Base-by-base conservation (phyloP, 176 grass and related monocot species). In the Themeda triandra region DNA sequence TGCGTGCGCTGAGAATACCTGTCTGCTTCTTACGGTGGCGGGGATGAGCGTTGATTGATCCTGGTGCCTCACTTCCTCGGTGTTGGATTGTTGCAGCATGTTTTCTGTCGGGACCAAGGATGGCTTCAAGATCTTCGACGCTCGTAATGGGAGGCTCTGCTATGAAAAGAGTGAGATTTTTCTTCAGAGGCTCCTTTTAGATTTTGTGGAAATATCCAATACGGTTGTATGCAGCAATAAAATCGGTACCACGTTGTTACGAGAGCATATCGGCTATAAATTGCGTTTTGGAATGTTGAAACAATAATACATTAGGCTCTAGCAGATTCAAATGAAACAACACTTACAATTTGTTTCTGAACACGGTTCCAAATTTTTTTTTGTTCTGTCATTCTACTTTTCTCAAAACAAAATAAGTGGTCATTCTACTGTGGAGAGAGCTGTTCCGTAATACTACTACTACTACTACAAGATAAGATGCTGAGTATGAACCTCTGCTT, bases 41-140 rank as follows among this genome's bases (percentile, higher is more conserved):
- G 51, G 14, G 28, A 31, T 25, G 53, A 25, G 24, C 41, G 19
- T 67, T 71, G 49, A 69, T 32, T 79, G 27, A 41, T 41, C 11
- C 39, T 41, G 39, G 36, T 35, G 2, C 33, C 33, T 35, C 4
- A 37, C 8, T 63, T 32, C 44, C 21, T 45, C 41, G 14, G 28
- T 85, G 18, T 25, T 28, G 21, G 24, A 12, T 82, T 80, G 54
- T 70, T 85, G 48, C 83, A 98, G 96, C 83, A 82, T 92, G 83
- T 98, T 98, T 80, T 86, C 89, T 7, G 42, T 93, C 40, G 96
- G 87, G 73, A 95, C 93, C 30, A 95, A 83, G 81, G 86, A 98
- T 32, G 96, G 96, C 13, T 95, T 98, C 78, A 95, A 64, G 89
- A 86, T 98, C 90, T 98, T 98, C 73, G 91, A 98, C 69, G 85